phyloP scores from a whole-genome alignment of 306 rosid genomes.

The Castanospermum australe region DNA sequence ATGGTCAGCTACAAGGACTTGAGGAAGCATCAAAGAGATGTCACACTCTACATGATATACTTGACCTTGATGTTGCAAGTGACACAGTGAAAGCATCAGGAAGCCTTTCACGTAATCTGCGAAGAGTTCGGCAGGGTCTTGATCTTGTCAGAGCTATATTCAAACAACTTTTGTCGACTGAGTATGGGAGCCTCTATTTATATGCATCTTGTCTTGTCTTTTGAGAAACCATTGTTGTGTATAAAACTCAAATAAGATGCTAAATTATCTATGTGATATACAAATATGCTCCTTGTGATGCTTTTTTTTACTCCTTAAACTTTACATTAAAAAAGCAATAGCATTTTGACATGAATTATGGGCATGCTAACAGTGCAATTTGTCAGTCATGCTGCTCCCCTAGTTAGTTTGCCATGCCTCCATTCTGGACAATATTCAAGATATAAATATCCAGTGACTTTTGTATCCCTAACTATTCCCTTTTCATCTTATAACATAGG shows the following conservation, averaged over 20 bases:
- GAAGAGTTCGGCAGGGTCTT: constrained; percentile 94
- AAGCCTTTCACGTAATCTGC: constrained; percentile 82
- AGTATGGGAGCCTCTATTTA: constrained; percentile 44
- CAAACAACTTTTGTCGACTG: constrained; percentile 54
- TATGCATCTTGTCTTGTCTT: neutral
- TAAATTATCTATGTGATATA: neutral
- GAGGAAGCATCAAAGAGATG: constrained; percentile 67
- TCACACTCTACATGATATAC: constrained; percentile 45
- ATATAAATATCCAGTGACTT: neutral
- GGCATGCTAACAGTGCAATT: neutral
- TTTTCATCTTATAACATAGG: neutral
- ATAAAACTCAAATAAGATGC: neutral
- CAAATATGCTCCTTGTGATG: neutral
- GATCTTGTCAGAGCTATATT: constrained; percentile 89
- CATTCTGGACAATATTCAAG: neutral
- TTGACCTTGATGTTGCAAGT: constrained; percentile 63
- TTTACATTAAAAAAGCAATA: neutral
- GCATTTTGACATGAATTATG: neutral
- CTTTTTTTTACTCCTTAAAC: neutral
- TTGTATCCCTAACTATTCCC: neutral
- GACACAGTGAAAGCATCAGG: constrained; percentile 66
- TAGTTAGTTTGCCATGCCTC: neutral
- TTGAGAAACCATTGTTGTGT: neutral
- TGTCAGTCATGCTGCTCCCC: neutral
- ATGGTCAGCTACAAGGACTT: constrained; percentile 63